Conservation (phyloP, 179 eudicot genomes). For the Drosera spatulata region DNA sequence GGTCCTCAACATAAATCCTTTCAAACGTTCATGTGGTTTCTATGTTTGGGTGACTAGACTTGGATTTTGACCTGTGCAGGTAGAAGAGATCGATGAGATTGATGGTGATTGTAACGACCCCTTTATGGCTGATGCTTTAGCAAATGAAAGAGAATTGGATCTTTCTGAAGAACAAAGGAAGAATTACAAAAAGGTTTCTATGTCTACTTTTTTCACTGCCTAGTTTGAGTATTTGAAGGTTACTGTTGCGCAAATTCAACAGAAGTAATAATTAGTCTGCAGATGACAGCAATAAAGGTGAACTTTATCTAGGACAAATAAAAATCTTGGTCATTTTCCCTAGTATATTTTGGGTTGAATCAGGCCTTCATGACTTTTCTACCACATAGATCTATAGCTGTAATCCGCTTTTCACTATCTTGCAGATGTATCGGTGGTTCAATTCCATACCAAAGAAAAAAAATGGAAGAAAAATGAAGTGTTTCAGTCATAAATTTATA, state of each 20-base stretch:
- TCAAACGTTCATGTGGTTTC: not conserved
- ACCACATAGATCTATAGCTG: too few relatives aligned
- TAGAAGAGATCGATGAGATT: slow-evolving; percentile 95
- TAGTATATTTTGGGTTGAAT: too few relatives aligned
- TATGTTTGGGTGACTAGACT: not conserved
- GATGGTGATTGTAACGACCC: slow-evolving; percentile 62
- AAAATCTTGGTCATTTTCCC: too few relatives aligned
- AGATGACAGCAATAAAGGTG: not conserved
- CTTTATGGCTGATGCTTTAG: slow-evolving; percentile 80
- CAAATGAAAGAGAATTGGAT: slow-evolving; percentile 58
- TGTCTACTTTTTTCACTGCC: not conserved
- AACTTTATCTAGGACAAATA: slow-evolving; percentile 1
- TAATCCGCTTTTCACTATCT: too few relatives aligned
- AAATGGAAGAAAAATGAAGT: too few relatives aligned
- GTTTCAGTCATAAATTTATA: too few relatives aligned
- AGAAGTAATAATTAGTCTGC: too few relatives aligned
- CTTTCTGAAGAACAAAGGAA: slow-evolving; percentile 72
- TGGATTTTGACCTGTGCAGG: slow-evolving; percentile 25
- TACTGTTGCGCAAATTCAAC: not conserved
- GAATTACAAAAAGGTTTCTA: slow-evolving; percentile 67
- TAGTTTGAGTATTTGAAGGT: not conserved
- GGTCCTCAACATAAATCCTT: not conserved
- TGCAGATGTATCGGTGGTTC: too few relatives aligned
- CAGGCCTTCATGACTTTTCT: too few relatives aligned
- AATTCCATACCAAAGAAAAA: too few relatives aligned